Evolutionary conservation across 495 filamentous ascomycete species (phyloP).

Genomic region (Aspergillus bridgeri): DNA sequence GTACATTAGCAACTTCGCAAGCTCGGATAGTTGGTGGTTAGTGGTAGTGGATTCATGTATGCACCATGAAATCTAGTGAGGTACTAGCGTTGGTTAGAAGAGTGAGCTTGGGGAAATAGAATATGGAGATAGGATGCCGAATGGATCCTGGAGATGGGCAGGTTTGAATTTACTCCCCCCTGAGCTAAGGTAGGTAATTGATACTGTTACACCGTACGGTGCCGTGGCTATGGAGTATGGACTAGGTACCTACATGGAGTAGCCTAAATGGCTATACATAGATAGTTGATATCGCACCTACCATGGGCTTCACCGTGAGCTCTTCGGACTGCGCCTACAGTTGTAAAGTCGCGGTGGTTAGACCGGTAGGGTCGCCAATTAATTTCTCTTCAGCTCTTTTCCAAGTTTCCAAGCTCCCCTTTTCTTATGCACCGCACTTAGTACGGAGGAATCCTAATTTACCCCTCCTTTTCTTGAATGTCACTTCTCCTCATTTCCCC

Average conservation of each 20-base stretch:
- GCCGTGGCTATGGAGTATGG: too few relatives aligned
- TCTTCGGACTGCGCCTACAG: neutral
- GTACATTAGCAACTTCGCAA: neutral
- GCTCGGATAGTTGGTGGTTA: neutral
- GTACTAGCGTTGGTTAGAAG: constrained; percentile 11
- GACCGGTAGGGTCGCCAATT: neutral
- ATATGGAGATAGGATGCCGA: constrained; percentile 4
- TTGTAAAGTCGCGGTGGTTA: neutral
- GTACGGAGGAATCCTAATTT: neutral
- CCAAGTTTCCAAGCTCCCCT: neutral
- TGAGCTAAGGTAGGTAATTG: too few relatives aligned
- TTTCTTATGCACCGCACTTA: neutral
- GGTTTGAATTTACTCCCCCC: neutral
- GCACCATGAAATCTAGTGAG: constrained; percentile 7
- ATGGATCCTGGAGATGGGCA: neutral
- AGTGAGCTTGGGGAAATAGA: constrained; percentile 4
- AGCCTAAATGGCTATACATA: neutral
- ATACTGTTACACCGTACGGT: too few relatives aligned
- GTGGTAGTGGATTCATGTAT: neutral
- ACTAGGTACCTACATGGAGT: too few relatives aligned
- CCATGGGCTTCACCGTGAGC: neutral
- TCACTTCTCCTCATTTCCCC: neutral
- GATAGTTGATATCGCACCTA: neutral
- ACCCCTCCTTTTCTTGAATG: neutral
- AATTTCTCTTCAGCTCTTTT: neutral